Conservation (phyloP, 768 basidiomycete species). For the Tricholoma hemisulphureum region DNA sequence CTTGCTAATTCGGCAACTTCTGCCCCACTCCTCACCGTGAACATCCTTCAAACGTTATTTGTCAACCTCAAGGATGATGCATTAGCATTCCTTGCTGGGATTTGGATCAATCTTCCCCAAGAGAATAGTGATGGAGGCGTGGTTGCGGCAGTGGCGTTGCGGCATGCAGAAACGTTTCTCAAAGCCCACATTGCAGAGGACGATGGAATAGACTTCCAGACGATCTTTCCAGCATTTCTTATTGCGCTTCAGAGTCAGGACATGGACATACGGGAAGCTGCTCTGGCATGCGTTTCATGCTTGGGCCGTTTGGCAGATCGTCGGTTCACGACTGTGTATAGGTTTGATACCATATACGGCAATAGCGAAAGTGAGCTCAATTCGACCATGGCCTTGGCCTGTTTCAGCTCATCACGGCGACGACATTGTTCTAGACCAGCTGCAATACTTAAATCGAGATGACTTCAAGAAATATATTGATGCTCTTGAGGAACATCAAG, state of each 20-base stretch:
- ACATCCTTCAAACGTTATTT: constrained; percentile 65
- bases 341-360: constrained; percentile 73
- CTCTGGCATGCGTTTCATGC: constrained; percentile 54
- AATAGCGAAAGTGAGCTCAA: constrained; percentile 47
- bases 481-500: constrained; percentile 46
- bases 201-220: constrained; percentile 73
- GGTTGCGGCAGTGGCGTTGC: constrained; percentile 56
- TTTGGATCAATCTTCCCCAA: constrained; percentile 46
- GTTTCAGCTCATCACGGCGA: constrained; percentile 3
- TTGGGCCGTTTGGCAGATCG: constrained; percentile 40
- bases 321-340: constrained; percentile 60
- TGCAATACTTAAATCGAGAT: constrained; percentile 70
- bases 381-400: background rate
- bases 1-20: constrained; percentile 58
- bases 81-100: constrained; percentile 76
- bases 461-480: constrained; percentile 61
- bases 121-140: constrained; percentile 26
- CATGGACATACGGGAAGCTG: constrained; percentile 43
- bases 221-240: constrained; percentile 67
- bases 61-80: constrained; percentile 65
- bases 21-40: constrained; percentile 48
- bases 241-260: constrained; percentile 54
- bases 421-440: constrained; percentile 27
- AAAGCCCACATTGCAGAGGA: constrained; percentile 60
- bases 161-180: constrained; percentile 79